These are phyloP conservation scores for Polychaeton citri DNA, from an alignment of 2,329 filamentous ascomycete species.

Conservation along the genomic window DNA sequence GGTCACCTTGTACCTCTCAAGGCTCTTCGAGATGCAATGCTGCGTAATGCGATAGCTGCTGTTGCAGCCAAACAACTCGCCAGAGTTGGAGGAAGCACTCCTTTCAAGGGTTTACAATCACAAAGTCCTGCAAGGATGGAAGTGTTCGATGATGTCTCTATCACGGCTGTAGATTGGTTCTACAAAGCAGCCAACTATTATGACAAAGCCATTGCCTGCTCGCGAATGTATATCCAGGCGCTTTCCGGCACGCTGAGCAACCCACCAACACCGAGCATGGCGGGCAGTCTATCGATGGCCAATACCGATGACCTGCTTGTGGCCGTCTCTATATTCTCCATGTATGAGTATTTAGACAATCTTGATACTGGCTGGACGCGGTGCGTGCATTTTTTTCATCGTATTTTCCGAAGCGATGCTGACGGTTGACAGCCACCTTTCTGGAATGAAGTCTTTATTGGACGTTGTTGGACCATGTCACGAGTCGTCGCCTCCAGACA, in stretches of 20 bases:
- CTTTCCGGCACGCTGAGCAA: conserved; percentile 16
- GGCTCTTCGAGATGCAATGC: conserved; percentile 36
- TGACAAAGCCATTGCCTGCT: conserved; percentile 32
- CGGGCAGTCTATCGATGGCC: conserved; percentile 18
- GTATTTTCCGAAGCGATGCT: background rate
- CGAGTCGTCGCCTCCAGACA: conserved; percentile 29
- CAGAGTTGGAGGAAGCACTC: conserved; percentile 39
- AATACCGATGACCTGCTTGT: conserved; percentile 48
- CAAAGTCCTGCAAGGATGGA: conserved; percentile 39
- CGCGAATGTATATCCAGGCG: conserved; percentile 33
- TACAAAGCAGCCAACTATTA: conserved; percentile 50
- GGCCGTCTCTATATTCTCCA: conserved; percentile 51
- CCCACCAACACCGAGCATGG: conserved; percentile 10
- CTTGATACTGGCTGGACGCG: conserved; percentile 44
- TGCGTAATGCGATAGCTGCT: conserved; percentile 44
- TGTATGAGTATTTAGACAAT: conserved; percentile 53
- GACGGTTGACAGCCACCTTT: conserved; percentile 40
- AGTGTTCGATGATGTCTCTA: conserved; percentile 31
- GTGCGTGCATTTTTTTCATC: conserved; percentile 5
- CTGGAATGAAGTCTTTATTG: conserved; percentile 49
- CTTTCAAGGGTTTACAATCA: conserved; percentile 35
- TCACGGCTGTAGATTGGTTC: conserved; percentile 39
- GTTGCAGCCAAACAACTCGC: conserved; percentile 49
- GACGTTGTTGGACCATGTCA: conserved; percentile 28
- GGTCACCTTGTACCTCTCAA: conserved; percentile 46